Evolutionary conservation across 2,329 filamentous ascomycete genomes (phyloP).

Genomic region (Macroventuria anomochaeta): DNA sequence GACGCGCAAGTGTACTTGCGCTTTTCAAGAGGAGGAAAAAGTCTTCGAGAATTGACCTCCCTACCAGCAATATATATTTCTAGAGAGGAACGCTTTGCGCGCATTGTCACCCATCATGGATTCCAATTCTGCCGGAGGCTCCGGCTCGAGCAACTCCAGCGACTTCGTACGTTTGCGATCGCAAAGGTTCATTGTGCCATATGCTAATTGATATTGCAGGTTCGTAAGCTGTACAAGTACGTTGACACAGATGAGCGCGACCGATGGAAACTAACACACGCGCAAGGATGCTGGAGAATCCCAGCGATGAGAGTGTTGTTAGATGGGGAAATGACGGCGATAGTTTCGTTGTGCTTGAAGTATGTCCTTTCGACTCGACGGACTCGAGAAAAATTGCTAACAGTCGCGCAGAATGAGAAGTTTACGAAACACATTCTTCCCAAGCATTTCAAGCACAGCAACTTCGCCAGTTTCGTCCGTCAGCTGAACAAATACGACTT

Average conservation of each 20-base stretch:
- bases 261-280: conserved; percentile 34
- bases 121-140: conserved; percentile 38
- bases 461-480: conserved; percentile 95
- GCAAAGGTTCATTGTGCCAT: background rate
- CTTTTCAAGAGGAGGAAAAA: background rate
- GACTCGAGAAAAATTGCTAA: conserved; percentile 21
- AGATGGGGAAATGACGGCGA: conserved; percentile 95
- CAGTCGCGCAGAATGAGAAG: conserved; percentile 78
- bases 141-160: conserved; percentile 80
- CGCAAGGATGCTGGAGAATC: conserved; percentile 91
- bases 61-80: background rate
- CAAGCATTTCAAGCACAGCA: conserved; percentile 99
- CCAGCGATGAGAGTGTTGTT: conserved; percentile 88
- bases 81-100: conserved; percentile 1
- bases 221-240: conserved; percentile 98
- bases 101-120: conserved; percentile 37
- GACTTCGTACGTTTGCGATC: conserved; percentile 77
- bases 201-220: conserved; percentile 60
- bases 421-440: conserved; percentile 97
- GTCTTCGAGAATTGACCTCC: background rate
- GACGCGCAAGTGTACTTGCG: conserved; percentile 7
- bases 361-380: conserved; percentile 51
- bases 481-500: conserved; percentile 98
- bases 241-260: conserved; percentile 30
- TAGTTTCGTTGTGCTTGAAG: conserved; percentile 96